Conservation (phyloP, 1,139 yeast genomes). For the Entelexis paramagnoliae region DNA sequence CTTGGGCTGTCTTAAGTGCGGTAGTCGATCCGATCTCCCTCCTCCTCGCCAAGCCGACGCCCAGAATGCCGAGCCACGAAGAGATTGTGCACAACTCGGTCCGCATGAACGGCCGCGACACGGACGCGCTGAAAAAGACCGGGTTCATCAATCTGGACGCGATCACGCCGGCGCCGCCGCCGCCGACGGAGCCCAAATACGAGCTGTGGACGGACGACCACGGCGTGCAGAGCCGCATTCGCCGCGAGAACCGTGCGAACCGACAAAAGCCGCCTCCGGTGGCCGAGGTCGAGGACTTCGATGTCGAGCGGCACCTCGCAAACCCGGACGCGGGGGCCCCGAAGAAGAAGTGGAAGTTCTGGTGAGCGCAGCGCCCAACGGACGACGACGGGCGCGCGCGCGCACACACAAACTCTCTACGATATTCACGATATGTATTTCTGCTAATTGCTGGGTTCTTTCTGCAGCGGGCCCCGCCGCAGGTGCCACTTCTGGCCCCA, state of each 20-base stretch:
- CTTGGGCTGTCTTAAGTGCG: not conserved
- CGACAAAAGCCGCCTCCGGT: constrained; percentile 17
- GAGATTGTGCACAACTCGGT: constrained; percentile 16
- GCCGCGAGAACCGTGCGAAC: constrained; percentile 22
- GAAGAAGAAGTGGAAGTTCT: constrained; percentile 20
- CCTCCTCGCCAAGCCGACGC: not conserved
- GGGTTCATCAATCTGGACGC: constrained; percentile 17
- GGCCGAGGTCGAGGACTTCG: constrained; percentile 22
- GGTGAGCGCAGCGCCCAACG: constrained; percentile 10
- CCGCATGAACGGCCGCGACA: constrained; percentile 19
- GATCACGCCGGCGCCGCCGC: not conserved
- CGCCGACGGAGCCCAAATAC: constrained; percentile 11
- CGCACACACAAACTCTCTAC: not conserved
- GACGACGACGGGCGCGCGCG: not conserved
- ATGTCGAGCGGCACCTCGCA: constrained; percentile 16
- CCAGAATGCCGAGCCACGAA: constrained; percentile 6
- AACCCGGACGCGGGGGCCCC: constrained; percentile 5
- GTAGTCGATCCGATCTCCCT: not conserved
- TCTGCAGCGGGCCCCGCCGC: not conserved
- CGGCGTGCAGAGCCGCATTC: constrained; percentile 13
- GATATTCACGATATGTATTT: constrained; percentile 3
- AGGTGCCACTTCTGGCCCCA: not conserved
- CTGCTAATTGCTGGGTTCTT: not conserved
- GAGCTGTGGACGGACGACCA: constrained; percentile 23
- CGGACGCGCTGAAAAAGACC: constrained; percentile 14